Base-by-base conservation (phyloP, 2,329 filamentous ascomycete genomes). In the Verticillium albo-atrum region DNA sequence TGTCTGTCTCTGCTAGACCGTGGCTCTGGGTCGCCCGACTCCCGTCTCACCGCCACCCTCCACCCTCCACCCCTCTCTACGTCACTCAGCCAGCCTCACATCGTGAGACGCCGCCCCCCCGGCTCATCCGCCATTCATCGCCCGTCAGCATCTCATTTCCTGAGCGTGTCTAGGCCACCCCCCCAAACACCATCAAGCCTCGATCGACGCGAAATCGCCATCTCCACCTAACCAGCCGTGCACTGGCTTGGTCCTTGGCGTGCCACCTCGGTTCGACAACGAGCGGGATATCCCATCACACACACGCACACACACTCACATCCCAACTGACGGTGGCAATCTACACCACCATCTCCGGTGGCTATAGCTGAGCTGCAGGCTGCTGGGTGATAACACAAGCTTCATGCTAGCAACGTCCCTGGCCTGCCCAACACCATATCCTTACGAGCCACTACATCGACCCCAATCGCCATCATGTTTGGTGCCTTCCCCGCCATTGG, bases 401-500 rank as follows among this genome's bases (percentile, higher is more conserved):
- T 23, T 47, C 9, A 47, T 23, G 42, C 42, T 12, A 23, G 42
- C 42, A n/a, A 47, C n/a, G 10, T 47, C 42, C 42, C 42, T 47
- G 42, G 12, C 9, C 25, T 55, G 4, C 25, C 14, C 25, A 20
- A 26, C 32, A 50, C 28, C 56, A 10, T 28, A 14, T n/a, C 25
- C 34, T 42, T 14, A 42, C n/a, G n/a, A n/a, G n/a, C 51, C 35
- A 23, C 52, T 9, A 30, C 9, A 27, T 6, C 51, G 15, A 26
- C 51, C 51, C 4, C 27, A 66, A 47, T 7, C 37, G 7, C 37
- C 17, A 68, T 61, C 66, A 80, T 80, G 77, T 80, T 80, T 66
- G 76, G 76, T 55, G 74, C 70, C 57, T 71, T 79, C 62, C 63
- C 74, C 56, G 70, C 71, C 60, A 69, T 76, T 65, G 68, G 76